These are phyloP conservation scores for Leptographium galeiforme DNA, from an alignment of 2,329 filamentous ascomycete genomes.

Conservation along the genomic window DNA sequence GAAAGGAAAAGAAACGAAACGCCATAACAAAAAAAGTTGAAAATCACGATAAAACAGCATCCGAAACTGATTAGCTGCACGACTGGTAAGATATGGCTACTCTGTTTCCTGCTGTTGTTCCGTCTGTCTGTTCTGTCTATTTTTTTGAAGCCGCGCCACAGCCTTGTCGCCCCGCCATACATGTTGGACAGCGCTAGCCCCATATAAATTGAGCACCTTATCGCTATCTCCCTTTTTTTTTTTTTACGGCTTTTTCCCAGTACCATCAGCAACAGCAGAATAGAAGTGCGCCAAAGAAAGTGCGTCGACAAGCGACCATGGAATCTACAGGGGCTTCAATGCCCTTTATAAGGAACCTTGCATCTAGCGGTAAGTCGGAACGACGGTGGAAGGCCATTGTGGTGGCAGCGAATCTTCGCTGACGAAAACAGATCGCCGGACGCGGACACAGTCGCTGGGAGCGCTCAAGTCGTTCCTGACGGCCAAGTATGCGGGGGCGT, in stretches of 20 bases:
- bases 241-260: neutral
- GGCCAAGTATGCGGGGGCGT: slow-evolving; percentile 28
- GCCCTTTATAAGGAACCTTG: slow-evolving; percentile 73
- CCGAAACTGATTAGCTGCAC: too few species aligned
- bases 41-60: neutral
- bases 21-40: neutral
- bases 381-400: neutral
- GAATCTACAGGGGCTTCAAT: slow-evolving; percentile 24
- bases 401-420: neutral
- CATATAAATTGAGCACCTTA: neutral
- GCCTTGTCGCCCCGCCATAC: too few species aligned
- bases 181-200: too few species aligned
- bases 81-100: too few species aligned
- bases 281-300: neutral
- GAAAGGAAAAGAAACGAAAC: neutral
- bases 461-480: slow-evolving; percentile 69
- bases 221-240: neutral
- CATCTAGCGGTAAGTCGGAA: slow-evolving; percentile 57
- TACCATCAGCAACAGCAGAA: neutral
- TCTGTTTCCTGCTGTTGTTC: too few species aligned
- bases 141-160: neutral
- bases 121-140: too few species aligned
- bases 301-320: neutral
- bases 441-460: slow-evolving; percentile 61
- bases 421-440: slow-evolving; percentile 53